These are phyloP conservation scores for Oldenlandia corymbosa DNA, from an alignment of 257 asterid genomes.

Conservation along the genomic window DNA sequence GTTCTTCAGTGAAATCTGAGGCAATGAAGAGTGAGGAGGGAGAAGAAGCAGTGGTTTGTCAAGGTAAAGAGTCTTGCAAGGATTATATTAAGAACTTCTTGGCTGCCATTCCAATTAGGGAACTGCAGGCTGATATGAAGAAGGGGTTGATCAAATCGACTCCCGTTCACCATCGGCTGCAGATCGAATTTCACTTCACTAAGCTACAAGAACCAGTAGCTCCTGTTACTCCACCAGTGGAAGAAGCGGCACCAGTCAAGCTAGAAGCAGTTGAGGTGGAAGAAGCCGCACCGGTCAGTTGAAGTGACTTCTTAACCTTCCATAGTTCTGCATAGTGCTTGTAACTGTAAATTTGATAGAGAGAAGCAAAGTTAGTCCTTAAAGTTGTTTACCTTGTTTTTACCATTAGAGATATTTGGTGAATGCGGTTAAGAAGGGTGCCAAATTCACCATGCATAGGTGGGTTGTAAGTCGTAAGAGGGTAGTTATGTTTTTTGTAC, in stretches of 20 bases:
- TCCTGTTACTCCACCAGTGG: conserved; percentile 14
- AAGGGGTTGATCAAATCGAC: conserved; percentile 61
- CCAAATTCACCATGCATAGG: conserved; percentile 13
- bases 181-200: conserved; percentile 88
- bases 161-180: conserved; percentile 81
- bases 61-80: conserved; percentile 79
- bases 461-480: conserved; percentile 1
- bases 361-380: conserved; percentile 20
- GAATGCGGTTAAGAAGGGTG: conserved; percentile 19
- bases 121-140: conserved; percentile 74
- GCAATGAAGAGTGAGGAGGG: conserved; percentile 31
- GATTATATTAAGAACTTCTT: conserved; percentile 83
- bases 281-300: conserved; percentile 18
- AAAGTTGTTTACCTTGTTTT: conserved; percentile 15
- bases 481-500: background rate
- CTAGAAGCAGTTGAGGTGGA: conserved; percentile 24
- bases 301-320: conserved; percentile 27
- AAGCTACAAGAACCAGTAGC: conserved; percentile 19
- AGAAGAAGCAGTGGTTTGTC: conserved; percentile 52
- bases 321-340: conserved; percentile 16
- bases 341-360: conserved; percentile 24
- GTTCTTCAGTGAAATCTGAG: conserved; percentile 28
- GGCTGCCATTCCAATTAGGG: conserved; percentile 94
- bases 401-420: conserved; percentile 9
- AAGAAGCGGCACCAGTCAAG: conserved; percentile 16